Evolutionary conservation across 2,329 filamentous ascomycete genomes (phyloP), one percentile per base, ranked within the genome.

Genomic region (Alternaria infectoria): DNA sequence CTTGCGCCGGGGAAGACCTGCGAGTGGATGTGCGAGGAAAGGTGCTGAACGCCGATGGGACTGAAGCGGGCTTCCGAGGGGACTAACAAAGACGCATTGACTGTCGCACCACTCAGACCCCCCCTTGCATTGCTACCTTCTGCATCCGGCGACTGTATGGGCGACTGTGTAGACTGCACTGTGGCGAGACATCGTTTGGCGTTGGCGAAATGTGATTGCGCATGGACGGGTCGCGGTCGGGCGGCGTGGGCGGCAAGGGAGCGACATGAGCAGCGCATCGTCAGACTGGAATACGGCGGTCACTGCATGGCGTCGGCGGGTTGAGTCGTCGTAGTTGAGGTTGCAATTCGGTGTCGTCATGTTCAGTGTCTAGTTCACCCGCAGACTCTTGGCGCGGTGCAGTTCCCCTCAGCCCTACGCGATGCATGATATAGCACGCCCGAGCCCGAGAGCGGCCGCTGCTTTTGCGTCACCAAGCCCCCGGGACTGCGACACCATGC

Each of bases 11-110:
- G 88, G 75, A 99, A 99, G 45, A 99, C 83, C 80, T 98, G 96
- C 2, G 87, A 77, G 79, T 95, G 92, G 47, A 99, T 86, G 83
- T 94, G 87, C 62, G 86, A 85, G 84, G 93, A 97, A 70, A 99
- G 84, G 75, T 98, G 95, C 81, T 99, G 96, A 43, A 99, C 93
- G 57, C 93, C 93, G 72, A 99, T 94, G 70, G 96, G 92, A 81
- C 96, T 99, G 83, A 91, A 93, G 69, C 96, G 89, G 52, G 93
- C 85, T 60, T 86, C 81, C 7, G 83, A 81, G n/a, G 80, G 73
- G 28, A 81, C 74, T 79, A 70, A 36, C 15, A 36, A 10, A 36
- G 32, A 36, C 8, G 32, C 32, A 36, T 36, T 36, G 32, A 0
- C 32, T 15, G 61, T 45, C 13, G 57, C 50, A 77, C 77, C 62